Conservation (phyloP, 495 filamentous ascomycete species). For the Penicillium lividum region DNA sequence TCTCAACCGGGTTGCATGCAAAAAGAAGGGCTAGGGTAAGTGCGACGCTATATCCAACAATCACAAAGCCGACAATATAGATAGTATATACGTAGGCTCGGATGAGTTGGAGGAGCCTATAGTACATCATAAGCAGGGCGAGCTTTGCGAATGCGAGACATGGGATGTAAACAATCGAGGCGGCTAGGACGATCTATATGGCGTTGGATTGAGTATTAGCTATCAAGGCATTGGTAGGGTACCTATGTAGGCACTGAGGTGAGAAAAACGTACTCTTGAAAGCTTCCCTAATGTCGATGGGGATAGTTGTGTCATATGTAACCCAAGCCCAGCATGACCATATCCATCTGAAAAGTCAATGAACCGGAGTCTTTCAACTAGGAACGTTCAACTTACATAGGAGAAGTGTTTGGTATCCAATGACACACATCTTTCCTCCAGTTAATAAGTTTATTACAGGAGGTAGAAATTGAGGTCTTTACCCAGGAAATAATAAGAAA, state of each 20-base stretch:
- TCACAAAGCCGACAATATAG: neutral
- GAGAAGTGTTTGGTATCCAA: neutral
- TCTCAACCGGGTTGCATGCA: conserved; percentile 15
- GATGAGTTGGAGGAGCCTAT: conserved; percentile 4
- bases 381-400: neutral
- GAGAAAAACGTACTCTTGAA: neutral
- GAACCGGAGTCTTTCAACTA: neutral
- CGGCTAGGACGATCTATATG: conserved; percentile 23
- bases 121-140: conserved; percentile 31
- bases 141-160: conserved; percentile 38
- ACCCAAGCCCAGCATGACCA: neutral
- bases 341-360: neutral
- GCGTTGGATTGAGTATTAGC: too few species aligned
- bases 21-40: neutral
- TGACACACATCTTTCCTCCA: neutral
- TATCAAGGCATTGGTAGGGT: too few species aligned
- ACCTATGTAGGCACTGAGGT: too few species aligned
- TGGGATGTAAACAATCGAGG: conserved; percentile 29
- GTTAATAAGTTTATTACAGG: too few species aligned
- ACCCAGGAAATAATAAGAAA: neutral
- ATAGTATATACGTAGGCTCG: neutral
- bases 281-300: neutral
- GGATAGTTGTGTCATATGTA: neutral
- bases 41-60: neutral
- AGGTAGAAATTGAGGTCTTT: neutral